These are phyloP conservation scores for Gillenia trifoliata DNA, from an alignment of 306 rosid species.

Conservation along the genomic window DNA sequence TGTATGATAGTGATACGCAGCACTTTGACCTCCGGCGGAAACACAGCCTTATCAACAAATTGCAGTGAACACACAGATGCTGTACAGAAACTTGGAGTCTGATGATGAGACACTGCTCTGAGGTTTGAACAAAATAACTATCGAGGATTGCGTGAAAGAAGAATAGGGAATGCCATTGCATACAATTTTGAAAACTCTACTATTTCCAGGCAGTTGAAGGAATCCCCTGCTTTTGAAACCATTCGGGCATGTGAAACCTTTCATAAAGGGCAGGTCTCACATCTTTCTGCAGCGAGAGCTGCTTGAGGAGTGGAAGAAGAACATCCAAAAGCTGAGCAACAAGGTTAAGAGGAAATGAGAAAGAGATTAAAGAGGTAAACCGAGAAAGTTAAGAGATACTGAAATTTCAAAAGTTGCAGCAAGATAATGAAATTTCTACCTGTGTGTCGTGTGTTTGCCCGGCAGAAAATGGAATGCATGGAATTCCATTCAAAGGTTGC, in stretches of 20 bases:
- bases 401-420: not conserved
- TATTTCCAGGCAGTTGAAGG: constrained; percentile 51
- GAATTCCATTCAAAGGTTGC: constrained; percentile 94
- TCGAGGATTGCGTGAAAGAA: constrained; percentile 9
- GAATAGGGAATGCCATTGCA: constrained; percentile 7
- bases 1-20: not conserved
- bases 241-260: constrained; percentile 92
- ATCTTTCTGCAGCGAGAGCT: constrained; percentile 72
- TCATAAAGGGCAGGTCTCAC: constrained; percentile 79
- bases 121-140: constrained; percentile 4
- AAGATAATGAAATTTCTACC: constrained; percentile 33
- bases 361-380: not conserved
- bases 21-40: constrained; percentile 3
- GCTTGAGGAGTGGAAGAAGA: constrained; percentile 91
- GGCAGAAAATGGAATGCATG: constrained; percentile 91
- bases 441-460: constrained; percentile 80
- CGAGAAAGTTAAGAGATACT: not conserved
- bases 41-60: constrained; percentile 5
- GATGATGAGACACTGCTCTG: constrained; percentile 14
- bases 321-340: constrained; percentile 76
- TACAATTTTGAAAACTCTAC: not conserved
- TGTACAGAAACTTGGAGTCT: constrained; percentile 34
- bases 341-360: not conserved
- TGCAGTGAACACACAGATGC: constrained; percentile 23
- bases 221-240: constrained; percentile 96